Evolutionary conservation across 73 alveolate genomes (phyloP).

Genomic region (Paramecium caudatum): DNA sequence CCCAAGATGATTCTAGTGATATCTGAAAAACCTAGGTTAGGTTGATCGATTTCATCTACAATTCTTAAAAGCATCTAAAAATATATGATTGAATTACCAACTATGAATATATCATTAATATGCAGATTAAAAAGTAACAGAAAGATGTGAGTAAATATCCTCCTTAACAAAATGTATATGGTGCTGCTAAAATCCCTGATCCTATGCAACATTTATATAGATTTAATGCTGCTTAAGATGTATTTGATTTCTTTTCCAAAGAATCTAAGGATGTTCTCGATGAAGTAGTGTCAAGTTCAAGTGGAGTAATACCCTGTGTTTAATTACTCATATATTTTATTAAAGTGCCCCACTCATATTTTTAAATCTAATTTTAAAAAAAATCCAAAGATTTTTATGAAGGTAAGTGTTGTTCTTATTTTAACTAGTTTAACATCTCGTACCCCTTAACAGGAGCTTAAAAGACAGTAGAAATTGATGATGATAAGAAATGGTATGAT

Average conservation of each 20-base stretch:
- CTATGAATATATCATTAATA: slow-evolving; percentile 44
- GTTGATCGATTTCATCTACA: slow-evolving; percentile 54
- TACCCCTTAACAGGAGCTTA: slow-evolving; percentile 94
- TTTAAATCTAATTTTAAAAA: slow-evolving; percentile 62
- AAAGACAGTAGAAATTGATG: slow-evolving; percentile 94
- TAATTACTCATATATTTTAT: slow-evolving; percentile 57
- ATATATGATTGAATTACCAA: not conserved
- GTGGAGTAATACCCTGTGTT: too few species aligned
- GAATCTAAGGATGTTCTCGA: too few species aligned
- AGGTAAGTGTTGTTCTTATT: slow-evolving; percentile 63
- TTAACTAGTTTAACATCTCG: slow-evolving; percentile 88
- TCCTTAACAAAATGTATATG: slow-evolving; percentile 48
- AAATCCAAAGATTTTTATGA: slow-evolving; percentile 65
- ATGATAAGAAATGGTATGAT: slow-evolving; percentile 89
- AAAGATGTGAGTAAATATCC: slow-evolving; percentile 47
- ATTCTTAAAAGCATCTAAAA: slow-evolving; percentile 40
- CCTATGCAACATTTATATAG: slow-evolving; percentile 68
- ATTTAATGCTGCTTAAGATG: slow-evolving; percentile 26
- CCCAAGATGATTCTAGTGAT: slow-evolving; percentile 43
- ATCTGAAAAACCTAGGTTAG: slow-evolving; percentile 57
- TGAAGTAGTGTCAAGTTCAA: too few species aligned
- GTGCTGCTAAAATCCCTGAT: slow-evolving; percentile 68
- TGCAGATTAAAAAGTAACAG: slow-evolving; percentile 36
- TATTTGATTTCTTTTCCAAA: not conserved
- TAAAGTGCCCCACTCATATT: slow-evolving; percentile 4